A percentile compares a stretch with the other conserved stretches of the same genome.
Evolutionary conservation across 768 basidiomycete species (phyloP).

Genomic region (Suillus subluteus): DNA sequence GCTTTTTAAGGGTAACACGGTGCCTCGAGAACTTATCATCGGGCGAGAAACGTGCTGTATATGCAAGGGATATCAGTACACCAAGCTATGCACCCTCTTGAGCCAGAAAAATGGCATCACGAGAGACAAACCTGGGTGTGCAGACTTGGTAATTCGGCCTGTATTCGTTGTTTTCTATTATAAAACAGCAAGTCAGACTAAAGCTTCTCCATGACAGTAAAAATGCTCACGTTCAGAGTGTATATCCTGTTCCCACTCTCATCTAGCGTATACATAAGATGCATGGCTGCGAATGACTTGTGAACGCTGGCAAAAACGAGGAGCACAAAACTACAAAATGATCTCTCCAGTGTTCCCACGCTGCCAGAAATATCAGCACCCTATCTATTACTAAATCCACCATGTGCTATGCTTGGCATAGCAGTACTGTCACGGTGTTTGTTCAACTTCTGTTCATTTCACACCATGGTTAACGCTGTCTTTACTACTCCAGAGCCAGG

Average conservation of each 20-base stretch:
- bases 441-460: background rate
- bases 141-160: constrained; percentile 90
- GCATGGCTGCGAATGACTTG: constrained; percentile 59
- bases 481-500: constrained; percentile 59
- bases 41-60: constrained; percentile 91
- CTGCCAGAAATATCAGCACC: constrained; percentile 2
- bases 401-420: background rate
- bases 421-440: constrained; percentile 1
- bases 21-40: constrained; percentile 99
- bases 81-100: background rate
- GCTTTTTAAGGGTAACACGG: constrained; percentile 95
- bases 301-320: background rate
- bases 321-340: background rate
- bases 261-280: constrained; percentile 94
- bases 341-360: constrained; percentile 11
- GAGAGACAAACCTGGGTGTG: constrained; percentile 82
- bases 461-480: constrained; percentile 45
- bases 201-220: background rate
- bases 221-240: constrained; percentile 80
- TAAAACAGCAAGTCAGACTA: constrained; percentile 11
- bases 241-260: constrained; percentile 81
- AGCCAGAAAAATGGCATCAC: background rate
- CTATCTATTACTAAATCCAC: constrained; percentile 4
- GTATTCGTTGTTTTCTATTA: constrained; percentile 80
- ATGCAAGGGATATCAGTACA: background rate